Evolutionary conservation across 2,329 filamentous ascomycete species (phyloP).

Genomic region (Aspergillus novoparasiticus): DNA sequence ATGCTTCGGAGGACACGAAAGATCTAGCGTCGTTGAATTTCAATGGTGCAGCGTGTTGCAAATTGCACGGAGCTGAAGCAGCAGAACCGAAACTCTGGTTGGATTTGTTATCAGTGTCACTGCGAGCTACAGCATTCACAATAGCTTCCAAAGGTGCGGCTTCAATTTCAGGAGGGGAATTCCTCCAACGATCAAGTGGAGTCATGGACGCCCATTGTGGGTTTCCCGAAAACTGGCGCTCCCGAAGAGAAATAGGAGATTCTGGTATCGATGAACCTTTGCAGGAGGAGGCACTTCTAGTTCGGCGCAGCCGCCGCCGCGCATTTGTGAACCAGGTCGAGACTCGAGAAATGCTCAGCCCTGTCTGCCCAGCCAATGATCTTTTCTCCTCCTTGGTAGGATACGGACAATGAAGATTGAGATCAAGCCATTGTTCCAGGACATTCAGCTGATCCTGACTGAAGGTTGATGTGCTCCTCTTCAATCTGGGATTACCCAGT

Average conservation of each 20-base stretch:
- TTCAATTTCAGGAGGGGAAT: slow-evolving; percentile 64
- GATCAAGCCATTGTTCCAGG: background rate
- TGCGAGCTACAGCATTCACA: slow-evolving; percentile 52
- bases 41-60: background rate
- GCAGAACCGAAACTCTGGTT: background rate
- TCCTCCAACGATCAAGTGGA: slow-evolving; percentile 63
- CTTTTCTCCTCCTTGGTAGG: slow-evolving; percentile 80
- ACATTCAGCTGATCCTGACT: background rate
- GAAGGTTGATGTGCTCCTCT: background rate
- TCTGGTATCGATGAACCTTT: slow-evolving; percentile 65
- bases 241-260: background rate
- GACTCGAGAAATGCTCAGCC: slow-evolving; percentile 75
- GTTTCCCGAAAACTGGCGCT: background rate
- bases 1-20: slow-evolving; percentile 10
- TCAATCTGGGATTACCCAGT: background rate
- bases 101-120: background rate
- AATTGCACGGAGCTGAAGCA: background rate
- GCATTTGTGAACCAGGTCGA: slow-evolving; percentile 86
- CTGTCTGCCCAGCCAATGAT: slow-evolving; percentile 69
- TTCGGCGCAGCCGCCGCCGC: slow-evolving; percentile 67
- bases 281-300: slow-evolving; percentile 41
- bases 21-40: slow-evolving; percentile 6
- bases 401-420: slow-evolving; percentile 11
- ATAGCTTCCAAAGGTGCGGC: slow-evolving; percentile 61
- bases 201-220: slow-evolving; percentile 38